Evolutionary conservation across 352 stramenopile genomes (phyloP).

Genomic region (Achlya hypogyna): DNA sequence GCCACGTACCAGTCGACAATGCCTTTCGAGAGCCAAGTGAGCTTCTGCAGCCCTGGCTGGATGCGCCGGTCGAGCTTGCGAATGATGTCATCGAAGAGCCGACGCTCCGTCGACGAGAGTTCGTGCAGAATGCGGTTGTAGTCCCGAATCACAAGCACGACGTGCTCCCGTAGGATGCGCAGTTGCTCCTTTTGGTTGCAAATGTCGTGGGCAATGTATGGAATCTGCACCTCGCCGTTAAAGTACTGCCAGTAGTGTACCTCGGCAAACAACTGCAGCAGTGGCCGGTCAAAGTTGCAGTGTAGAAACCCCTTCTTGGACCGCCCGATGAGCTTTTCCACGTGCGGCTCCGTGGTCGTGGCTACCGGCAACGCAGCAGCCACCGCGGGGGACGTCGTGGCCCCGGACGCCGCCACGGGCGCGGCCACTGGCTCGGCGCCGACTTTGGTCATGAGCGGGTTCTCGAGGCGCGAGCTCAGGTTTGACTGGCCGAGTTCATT

Average conservation of each 20-base stretch:
- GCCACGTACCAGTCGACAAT: slow-evolving; percentile 89
- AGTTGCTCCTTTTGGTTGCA: slow-evolving; percentile 91
- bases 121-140: slow-evolving; percentile 94
- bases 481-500: slow-evolving; percentile 69
- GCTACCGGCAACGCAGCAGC: background rate
- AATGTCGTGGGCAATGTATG: slow-evolving; percentile 93
- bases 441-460: slow-evolving; percentile 79
- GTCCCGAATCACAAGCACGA: slow-evolving; percentile 91
- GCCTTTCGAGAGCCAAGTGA: slow-evolving; percentile 90
- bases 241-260: slow-evolving; percentile 89
- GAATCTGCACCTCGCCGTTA: slow-evolving; percentile 90
- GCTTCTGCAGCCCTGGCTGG: slow-evolving; percentile 85
- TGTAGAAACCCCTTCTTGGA: slow-evolving; percentile 83
- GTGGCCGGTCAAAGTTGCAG: slow-evolving; percentile 91
- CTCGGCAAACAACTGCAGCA: slow-evolving; percentile 90
- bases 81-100: slow-evolving; percentile 93
- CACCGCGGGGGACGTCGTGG: background rate
- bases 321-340: slow-evolving; percentile 50
- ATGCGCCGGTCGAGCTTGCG: slow-evolving; percentile 90
- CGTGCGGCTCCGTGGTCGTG: slow-evolving; percentile 29
- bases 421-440: slow-evolving; percentile 11
- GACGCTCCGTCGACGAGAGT: slow-evolving; percentile 80
- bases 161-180: slow-evolving; percentile 85
- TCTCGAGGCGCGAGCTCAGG: slow-evolving; percentile 72
- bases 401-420: background rate